These are phyloP conservation scores for Mucuna pruriens DNA, from an alignment of 306 rosid species.

Conservation along the genomic window DNA sequence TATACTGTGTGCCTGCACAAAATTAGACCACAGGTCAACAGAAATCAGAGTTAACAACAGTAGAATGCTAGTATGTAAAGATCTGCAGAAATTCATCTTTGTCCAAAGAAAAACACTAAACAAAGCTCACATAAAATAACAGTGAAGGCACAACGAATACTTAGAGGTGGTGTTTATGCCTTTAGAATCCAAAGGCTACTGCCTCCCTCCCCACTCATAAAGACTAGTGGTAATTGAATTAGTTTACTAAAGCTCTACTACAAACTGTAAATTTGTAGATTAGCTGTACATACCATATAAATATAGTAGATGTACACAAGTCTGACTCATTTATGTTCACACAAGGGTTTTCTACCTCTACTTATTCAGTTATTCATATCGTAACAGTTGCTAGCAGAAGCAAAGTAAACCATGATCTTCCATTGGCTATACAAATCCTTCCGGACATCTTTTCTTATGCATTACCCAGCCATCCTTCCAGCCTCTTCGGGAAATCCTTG, in stretches of 20 bases:
- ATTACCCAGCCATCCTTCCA: too few species aligned
- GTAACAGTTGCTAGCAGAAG: too few species aligned
- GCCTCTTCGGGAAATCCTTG: too few species aligned
- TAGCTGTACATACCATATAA: not conserved
- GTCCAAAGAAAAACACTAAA: not conserved
- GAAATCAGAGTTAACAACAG: not conserved
- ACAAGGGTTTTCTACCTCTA: too few species aligned
- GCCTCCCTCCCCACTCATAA: not conserved
- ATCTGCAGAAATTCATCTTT: constrained; percentile 7
- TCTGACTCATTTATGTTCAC: too few species aligned
- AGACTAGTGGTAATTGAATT: not conserved
- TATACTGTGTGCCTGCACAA: constrained; percentile 81
- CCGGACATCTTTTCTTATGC: too few species aligned
- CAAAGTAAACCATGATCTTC: too few species aligned
- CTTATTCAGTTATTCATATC: too few species aligned
- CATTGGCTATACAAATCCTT: too few species aligned
- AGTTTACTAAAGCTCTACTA: not conserved
- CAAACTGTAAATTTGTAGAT: not conserved
- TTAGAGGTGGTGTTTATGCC: not conserved
- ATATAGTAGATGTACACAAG: not conserved
- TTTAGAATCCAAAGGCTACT: not conserved
- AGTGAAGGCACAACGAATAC: not conserved
- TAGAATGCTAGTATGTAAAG: not conserved
- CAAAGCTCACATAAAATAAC: not conserved
- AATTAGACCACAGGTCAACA: constrained; percentile 6